These are phyloP conservation scores for Nakazawaea wickerhamii DNA, from an alignment of 805 yeast genomes.

Conservation along the genomic window DNA sequence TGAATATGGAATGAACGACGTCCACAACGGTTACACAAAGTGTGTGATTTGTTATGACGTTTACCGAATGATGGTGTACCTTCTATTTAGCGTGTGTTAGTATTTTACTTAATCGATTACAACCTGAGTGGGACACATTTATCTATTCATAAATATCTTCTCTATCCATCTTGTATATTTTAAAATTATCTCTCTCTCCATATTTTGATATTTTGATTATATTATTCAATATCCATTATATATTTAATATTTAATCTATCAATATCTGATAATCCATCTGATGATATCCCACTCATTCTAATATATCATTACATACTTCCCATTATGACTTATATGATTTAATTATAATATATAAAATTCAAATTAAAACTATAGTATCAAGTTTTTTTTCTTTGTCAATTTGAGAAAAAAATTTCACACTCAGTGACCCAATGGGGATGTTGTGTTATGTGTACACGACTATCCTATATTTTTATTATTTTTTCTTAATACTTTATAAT, in stretches of 20 bases:
- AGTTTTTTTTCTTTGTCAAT: conserved; percentile 13
- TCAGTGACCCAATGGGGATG: too few relatives aligned
- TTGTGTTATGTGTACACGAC: too few relatives aligned
- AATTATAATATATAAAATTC: conserved; percentile 14
- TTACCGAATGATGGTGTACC: conserved; percentile 99
- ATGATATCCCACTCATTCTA: background rate
- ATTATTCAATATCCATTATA: background rate
- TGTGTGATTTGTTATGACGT: conserved; percentile 99
- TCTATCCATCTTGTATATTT: conserved; percentile 21
- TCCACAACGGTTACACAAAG: conserved; percentile 99
- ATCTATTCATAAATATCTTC: too few relatives aligned
- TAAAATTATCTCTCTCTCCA: conserved; percentile 23
- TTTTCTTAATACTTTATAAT: too few relatives aligned
- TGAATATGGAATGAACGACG: conserved; percentile 98
- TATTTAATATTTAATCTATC: background rate
- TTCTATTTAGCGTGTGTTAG: conserved; percentile 43
- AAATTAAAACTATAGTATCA: conserved; percentile 16
- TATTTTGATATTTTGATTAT: background rate
- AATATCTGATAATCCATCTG: too few relatives aligned
- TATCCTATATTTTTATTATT: too few relatives aligned
- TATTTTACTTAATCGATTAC: conserved; percentile 16
- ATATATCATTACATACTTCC: conserved; percentile 56
- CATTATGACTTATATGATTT: conserved; percentile 53
- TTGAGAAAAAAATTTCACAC: too few relatives aligned
- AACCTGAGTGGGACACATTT: too few relatives aligned